Conservation (phyloP, 1,284 basidiomycete genomes). For the Marasmius oreades region DNA sequence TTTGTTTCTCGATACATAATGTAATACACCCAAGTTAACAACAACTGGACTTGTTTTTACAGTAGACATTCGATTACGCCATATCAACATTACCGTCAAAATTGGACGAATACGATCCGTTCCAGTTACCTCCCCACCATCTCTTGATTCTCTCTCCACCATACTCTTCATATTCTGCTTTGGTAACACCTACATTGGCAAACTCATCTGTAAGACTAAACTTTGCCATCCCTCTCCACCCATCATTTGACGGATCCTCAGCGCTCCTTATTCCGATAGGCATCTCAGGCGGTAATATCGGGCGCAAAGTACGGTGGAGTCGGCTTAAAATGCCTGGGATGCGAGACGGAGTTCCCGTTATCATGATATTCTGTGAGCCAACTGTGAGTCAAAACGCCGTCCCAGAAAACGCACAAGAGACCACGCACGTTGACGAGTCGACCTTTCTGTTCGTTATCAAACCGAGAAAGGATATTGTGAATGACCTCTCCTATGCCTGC, state of each 20-base stretch:
- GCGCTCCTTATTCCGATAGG: slow-evolving; percentile 60
- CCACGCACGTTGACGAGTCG: slow-evolving; percentile 51
- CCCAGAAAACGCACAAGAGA: slow-evolving; percentile 6
- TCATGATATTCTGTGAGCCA: slow-evolving; percentile 74
- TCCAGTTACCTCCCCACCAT: slow-evolving; percentile 89
- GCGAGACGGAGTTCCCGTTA: slow-evolving; percentile 82
- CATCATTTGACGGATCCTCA: slow-evolving; percentile 69
- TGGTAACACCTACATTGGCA: slow-evolving; percentile 46
- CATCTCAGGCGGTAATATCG: slow-evolving; percentile 80
- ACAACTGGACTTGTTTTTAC: not conserved
- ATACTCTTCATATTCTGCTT: slow-evolving; percentile 87
- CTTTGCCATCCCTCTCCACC: slow-evolving; percentile 91
- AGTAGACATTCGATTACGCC: not conserved
- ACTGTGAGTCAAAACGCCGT: not conserved
- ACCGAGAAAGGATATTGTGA: slow-evolving; percentile 83
- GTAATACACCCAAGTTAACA: slow-evolving; percentile 3
- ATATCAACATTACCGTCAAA: not conserved
- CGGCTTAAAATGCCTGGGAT: slow-evolving; percentile 72
- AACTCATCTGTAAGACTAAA: slow-evolving; percentile 72
- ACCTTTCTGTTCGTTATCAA: slow-evolving; percentile 62
- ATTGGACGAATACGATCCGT: slow-evolving; percentile 26
- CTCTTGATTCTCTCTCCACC: slow-evolving; percentile 78
- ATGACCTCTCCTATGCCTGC: slow-evolving; percentile 92
- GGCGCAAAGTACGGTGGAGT: slow-evolving; percentile 69
- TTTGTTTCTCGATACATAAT: slow-evolving; percentile 9